A percentile compares a stretch with the other conserved stretches of the same genome.
These are phyloP conservation scores for Agaricus sinodeliciosus DNA, from an alignment of 768 basidiomycete genomes.

Conservation along the genomic window DNA sequence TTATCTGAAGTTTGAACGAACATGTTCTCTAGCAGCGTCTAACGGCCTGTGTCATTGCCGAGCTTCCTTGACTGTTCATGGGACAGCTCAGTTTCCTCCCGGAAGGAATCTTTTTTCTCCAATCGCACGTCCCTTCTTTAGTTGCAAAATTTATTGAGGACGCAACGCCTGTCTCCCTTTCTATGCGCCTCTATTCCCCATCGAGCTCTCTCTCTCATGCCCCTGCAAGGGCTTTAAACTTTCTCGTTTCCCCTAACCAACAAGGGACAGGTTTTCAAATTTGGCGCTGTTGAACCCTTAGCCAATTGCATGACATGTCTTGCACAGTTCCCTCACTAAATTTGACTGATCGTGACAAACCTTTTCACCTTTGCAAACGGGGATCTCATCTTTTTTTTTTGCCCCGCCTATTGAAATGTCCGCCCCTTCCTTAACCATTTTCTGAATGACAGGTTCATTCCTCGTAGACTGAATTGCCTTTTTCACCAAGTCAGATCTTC, in stretches of 20 bases:
- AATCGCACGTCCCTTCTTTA: background rate
- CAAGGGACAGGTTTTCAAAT: too few species aligned
- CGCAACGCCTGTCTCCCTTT: background rate
- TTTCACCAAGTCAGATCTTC: too few species aligned
- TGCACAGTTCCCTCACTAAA: background rate
- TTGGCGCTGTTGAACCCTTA: too few species aligned
- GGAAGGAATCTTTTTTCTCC: background rate
- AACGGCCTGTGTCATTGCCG: background rate
- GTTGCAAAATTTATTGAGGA: background rate
- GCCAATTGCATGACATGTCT: too few species aligned
- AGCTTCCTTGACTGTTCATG: conserved; percentile 1
- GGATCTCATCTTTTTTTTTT: background rate
- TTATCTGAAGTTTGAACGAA: too few species aligned
- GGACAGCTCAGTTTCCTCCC: background rate
- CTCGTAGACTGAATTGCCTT: too few species aligned
- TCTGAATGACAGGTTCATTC: too few species aligned
- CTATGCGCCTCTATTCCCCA: background rate
- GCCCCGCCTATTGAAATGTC: background rate
- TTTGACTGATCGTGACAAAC: conserved; percentile 2
- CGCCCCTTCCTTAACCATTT: too few species aligned
- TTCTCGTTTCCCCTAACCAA: background rate
- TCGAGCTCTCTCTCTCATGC: background rate
- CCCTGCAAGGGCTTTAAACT: background rate
- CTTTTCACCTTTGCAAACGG: background rate
- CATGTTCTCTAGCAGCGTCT: background rate